These are phyloP conservation scores for Aquilaria sinensis DNA, from an alignment of 345 rosid species.

Conservation along the genomic window DNA sequence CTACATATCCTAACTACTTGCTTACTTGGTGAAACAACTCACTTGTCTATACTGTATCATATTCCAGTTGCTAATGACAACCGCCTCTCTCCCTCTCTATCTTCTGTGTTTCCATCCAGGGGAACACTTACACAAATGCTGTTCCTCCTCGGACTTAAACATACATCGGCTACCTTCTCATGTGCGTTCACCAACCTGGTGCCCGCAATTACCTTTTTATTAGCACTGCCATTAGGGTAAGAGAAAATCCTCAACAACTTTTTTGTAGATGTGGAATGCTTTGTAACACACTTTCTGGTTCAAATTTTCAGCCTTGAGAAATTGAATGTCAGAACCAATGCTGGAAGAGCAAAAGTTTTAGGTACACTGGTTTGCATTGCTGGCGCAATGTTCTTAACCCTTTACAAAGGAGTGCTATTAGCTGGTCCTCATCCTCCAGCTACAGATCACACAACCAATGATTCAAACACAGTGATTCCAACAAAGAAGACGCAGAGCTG, in stretches of 20 bases:
- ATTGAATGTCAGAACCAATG: conserved; percentile 36
- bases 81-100: too few species aligned
- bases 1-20: not conserved
- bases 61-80: too few species aligned
- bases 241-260: not conserved
- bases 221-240: conserved; percentile 61
- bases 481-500: conserved; percentile 25
- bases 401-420: conserved; percentile 45
- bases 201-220: conserved; percentile 56
- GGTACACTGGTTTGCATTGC: conserved; percentile 50
- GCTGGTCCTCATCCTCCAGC: conserved; percentile 16
- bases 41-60: too few species aligned
- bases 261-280: not conserved
- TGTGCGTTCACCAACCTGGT: conserved; percentile 56
- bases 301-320: conserved; percentile 39
- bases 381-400: conserved; percentile 48
- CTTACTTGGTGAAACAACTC: too few species aligned
- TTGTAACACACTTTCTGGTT: not conserved
- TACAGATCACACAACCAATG: conserved; percentile 1
- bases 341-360: conserved; percentile 35
- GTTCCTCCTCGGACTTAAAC: conserved; percentile 61
- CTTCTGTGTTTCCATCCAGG: conserved; percentile 31
- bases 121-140: conserved; percentile 60
- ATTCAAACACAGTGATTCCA: not conserved
- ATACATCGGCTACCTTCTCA: conserved; percentile 63